A percentile compares a stretch with the other conserved stretches of the same genome.
Conservation (phyloP, 108 stramenopile genomes). For the Chaetoceros tenuissimus region DNA sequence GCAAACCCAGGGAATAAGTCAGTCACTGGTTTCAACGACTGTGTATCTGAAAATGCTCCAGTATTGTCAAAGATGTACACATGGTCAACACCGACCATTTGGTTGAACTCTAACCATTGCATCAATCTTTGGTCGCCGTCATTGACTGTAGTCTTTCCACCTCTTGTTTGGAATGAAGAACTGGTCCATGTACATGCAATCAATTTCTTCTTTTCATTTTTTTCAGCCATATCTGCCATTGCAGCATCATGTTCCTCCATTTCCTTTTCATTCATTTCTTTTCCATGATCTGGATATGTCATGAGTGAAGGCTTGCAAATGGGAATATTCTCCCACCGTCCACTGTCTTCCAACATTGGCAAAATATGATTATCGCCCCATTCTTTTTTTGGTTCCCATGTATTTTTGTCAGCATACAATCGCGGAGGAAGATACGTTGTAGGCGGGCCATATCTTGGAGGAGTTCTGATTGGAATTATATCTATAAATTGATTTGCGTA, state of each 20-base stretch:
- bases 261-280: slow-evolving; percentile 2
- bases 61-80: slow-evolving; percentile 83
- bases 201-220: slow-evolving; percentile 44
- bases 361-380: slow-evolving; percentile 70
- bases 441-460: slow-evolving; percentile 65
- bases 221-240: background rate
- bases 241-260: slow-evolving; percentile 14
- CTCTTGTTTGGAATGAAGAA: slow-evolving; percentile 61
- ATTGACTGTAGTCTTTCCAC: slow-evolving; percentile 51
- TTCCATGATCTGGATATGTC: slow-evolving; percentile 19
- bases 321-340: slow-evolving; percentile 83
- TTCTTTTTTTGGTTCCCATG: slow-evolving; percentile 42
- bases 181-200: slow-evolving; percentile 80
- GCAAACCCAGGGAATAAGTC: slow-evolving; percentile 66
- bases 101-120: slow-evolving; percentile 77
- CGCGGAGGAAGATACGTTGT: slow-evolving; percentile 50
- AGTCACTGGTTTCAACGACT: slow-evolving; percentile 56
- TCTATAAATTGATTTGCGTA: slow-evolving; percentile 73
- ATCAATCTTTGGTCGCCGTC: slow-evolving; percentile 69
- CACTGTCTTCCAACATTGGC: slow-evolving; percentile 61
- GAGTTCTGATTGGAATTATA: slow-evolving; percentile 75
- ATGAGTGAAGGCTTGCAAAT: slow-evolving; percentile 50
- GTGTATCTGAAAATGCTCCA: slow-evolving; percentile 54
- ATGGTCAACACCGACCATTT: slow-evolving; percentile 74
- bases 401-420: slow-evolving; percentile 26